Base-by-base conservation (phyloP, 225 moss, liverwort and hornwort species). In the Bryoerythrophyllum caledonicum region DNA sequence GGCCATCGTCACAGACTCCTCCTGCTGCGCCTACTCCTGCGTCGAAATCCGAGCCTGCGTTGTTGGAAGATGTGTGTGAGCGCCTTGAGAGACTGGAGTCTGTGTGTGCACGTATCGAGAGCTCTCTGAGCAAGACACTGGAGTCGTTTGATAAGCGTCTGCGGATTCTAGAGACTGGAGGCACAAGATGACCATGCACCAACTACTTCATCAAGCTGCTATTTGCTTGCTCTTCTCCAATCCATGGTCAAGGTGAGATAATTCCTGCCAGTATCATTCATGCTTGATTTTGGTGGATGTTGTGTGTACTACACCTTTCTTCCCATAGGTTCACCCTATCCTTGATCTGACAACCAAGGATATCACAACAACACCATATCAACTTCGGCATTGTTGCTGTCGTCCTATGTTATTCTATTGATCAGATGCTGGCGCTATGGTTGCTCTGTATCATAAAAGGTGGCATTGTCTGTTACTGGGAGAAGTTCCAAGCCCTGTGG, bases 71-170 rank as follows among this genome's bases (percentile, higher is more conserved):
- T 62, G 52, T 93, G 17, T 83, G 88, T 63, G 79, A 86, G 62
- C 87, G 93, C 13, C 84, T 95, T 62, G 86, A 83, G 52, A 82
- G 90, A 30, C 84, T 95, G 59, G 93, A 93, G 80, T 73, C 78
- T 28, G 79, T 93, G 4, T 95, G 91, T 68, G 46, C 87, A 70
- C 84, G 93, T 5, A 92, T 95, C 70, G 92, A 95, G 76, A 83
- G 19, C 48, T 90, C 91, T 76, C 59, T 95, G 79, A 75, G 73
- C 68, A 79, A 72, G 44, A 82, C 86, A 21, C 66, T 93, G 78
- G 87, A 95, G 78, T 86, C 75, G 65, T 89, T 95, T 72, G 88
- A 95, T 78, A 88, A 79, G 69, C 82, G 91, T 58, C 75, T 95
- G 52, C 81, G 75, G 73, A 43, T 82, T 37, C 74, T 95, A 16